Percentiles rank a stretch among this genome's conserved stretches.
Evolutionary conservation across 148 eudicot genomes (phyloP).

Genomic region (Rhododendron griersonianum): DNA sequence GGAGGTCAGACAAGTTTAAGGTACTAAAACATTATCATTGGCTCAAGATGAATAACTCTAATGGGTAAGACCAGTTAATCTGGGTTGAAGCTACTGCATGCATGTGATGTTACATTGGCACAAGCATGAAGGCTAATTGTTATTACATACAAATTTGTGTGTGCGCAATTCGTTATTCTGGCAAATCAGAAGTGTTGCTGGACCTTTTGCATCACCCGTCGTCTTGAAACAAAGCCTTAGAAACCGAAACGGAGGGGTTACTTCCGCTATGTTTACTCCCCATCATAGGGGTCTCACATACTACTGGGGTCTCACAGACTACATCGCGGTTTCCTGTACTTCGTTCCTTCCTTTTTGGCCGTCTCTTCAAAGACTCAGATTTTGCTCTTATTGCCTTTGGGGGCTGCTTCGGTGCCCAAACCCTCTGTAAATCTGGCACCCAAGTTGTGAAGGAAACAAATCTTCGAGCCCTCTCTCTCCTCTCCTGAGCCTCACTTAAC

Average conservation of each 20-base stretch:
- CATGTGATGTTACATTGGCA: slow-evolving; percentile 1
- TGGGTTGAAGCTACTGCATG: background rate
- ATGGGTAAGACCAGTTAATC: slow-evolving; percentile 2
- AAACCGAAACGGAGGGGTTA: slow-evolving; percentile 33
- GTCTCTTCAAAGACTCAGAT: slow-evolving; percentile 32
- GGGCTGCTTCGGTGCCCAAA: slow-evolving; percentile 86
- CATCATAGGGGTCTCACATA: slow-evolving; percentile 12
- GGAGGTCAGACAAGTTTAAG: background rate
- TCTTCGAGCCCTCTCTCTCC: slow-evolving; percentile 66
- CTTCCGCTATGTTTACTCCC: slow-evolving; percentile 36
- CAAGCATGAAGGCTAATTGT: background rate
- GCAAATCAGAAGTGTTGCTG: background rate
- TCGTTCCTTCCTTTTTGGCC: slow-evolving; percentile 46
- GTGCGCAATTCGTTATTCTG: background rate
- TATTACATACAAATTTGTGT: background rate
- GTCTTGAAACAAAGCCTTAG: slow-evolving; percentile 76
- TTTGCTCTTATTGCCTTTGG: slow-evolving; percentile 37
- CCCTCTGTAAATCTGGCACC: slow-evolving; percentile 79
- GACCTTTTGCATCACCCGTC: slow-evolving; percentile 9
- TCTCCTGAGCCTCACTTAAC: slow-evolving; percentile 65
- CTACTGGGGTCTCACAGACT: slow-evolving; percentile 74
- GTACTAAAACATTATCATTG: background rate
- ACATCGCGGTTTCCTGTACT: slow-evolving; percentile 37
- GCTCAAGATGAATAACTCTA: background rate
- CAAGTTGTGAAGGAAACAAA: slow-evolving; percentile 54